phyloP scores from a whole-genome alignment of 768 basidiomycete species.

The Artomyces pyxidatus region DNA sequence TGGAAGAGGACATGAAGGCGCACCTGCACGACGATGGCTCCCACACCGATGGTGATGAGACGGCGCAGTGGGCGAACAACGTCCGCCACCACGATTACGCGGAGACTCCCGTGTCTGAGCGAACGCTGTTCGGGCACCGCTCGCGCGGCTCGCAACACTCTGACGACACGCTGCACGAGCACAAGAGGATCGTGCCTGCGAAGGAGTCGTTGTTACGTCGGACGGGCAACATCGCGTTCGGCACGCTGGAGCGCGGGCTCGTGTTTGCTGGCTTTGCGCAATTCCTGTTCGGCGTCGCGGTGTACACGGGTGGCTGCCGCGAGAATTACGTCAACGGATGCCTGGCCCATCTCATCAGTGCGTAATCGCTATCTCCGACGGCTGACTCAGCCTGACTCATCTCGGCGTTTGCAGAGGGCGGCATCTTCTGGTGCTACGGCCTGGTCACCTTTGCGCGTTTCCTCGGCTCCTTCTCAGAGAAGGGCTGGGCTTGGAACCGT shows the following conservation, averaged over 20 bases:
- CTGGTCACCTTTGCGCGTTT: conserved; percentile 89
- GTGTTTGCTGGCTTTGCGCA: conserved; percentile 67
- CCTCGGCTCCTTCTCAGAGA: conserved; percentile 76
- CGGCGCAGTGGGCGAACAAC: conserved; percentile 48
- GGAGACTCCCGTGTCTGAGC: conserved; percentile 41
- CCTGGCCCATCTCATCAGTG: conserved; percentile 88
- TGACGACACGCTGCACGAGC: conserved; percentile 48
- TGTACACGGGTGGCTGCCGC: conserved; percentile 86
- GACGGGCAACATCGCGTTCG: conserved; percentile 41
- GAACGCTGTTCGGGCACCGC: conserved; percentile 41
- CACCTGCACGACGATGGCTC: conserved; percentile 2
- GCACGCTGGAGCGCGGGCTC: conserved; percentile 50
- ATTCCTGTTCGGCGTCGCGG: conserved; percentile 59
- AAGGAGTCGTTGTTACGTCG: conserved; percentile 26
- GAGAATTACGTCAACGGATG: conserved; percentile 73
- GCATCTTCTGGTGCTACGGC: conserved; percentile 91
- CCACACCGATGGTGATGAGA: conserved; percentile 24
- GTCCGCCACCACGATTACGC: conserved; percentile 33
- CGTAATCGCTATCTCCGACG: conserved; percentile 20
- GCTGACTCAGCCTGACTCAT: conserved; percentile 5
- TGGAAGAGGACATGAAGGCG: conserved; percentile 39
- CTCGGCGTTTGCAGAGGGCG: conserved; percentile 50
- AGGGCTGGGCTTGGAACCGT: conserved; percentile 95
- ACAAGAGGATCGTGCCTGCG: conserved; percentile 4
- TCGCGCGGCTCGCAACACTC: conserved; percentile 40